Evolutionary conservation across 2,329 filamentous ascomycete species (phyloP), one percentile per base, ranked within the genome.

Genomic region (Venturia pyrina): DNA sequence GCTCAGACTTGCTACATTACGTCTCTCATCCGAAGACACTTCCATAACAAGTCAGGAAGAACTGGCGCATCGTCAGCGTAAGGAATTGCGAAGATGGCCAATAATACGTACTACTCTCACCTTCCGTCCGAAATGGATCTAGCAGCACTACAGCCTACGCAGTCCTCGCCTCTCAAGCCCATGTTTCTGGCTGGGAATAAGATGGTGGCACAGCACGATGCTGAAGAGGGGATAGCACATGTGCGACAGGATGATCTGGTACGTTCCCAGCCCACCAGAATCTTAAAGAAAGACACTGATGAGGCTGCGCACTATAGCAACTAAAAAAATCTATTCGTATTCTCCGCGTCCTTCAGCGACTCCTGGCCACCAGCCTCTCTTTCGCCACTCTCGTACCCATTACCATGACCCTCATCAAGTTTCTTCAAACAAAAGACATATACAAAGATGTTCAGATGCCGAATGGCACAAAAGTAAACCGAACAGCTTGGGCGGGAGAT

Each of bases 311-410:
- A 21, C 28, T 21, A 19, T 53, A 66, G 63, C 65, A 62, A 37
- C 72, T 79, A 64, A 78, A 78, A 72, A 43, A 69, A 15, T 71
- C 70, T 37, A 78, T 79, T 64, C 76, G 77, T 40, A 65, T 72
- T 48, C 72, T 79, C 2, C 74, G 74, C 65, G 53, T 78, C 62
- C 24, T 76, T 32, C 75, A 74, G 24, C 76, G 77, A 63, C 48
- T 73, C 57, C 67, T 76, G 62, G 71, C 73, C 44, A 70, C 74
- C 60, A 43, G 74, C 17, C 70, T 78, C 64, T 75, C 73, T 66
- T 68, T 75, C 67, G 72, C 69, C 19, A 73, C 74, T 63, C 70
- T 78, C 37, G 65, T 74, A 19, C 75, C 76, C 21, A 72, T 77
- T 2, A 66, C 73, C 50, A 70, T 77, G 46, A 78, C 77, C 0